Base-by-base conservation (phyloP, 495 filamentous ascomycete species). In the Oidiodendron maius region DNA sequence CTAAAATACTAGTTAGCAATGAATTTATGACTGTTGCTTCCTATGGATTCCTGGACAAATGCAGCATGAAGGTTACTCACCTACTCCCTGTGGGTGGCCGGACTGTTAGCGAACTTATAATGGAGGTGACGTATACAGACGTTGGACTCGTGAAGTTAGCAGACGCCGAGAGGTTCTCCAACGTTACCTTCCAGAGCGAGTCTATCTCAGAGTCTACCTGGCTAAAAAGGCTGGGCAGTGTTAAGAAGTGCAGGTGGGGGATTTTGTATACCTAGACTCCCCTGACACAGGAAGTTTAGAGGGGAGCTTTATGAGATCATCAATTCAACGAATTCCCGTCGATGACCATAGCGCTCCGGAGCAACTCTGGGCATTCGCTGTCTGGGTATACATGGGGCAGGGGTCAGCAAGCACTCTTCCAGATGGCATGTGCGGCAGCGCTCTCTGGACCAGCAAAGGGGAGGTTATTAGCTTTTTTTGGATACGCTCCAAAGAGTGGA, bases 11-110 rank as follows among this genome's bases (percentile, higher is more conserved):
- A 45, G 24, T 6, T 32, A 41, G 40, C 16, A 51, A 48, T 16
- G 28, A 44, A 28, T 51, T 47, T 32, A 51, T 51, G 48, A 51
- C 48, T 24, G 48, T 36, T 2, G 48, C 48, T 39, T 51, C 48
- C 34, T 41, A 51, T 20, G 40, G 48, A 26, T 51, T 51, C 28
- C 48, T 41, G 5, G 40, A 30, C 28, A 41, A 51, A 48, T 48
- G 48, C 32, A 41, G 40, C n/a, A 48, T 21, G 2, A 41, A 25
- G 25, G 48, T 51, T 16, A 41, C 26, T 20, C 48, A 51, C 24
- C 39, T 41, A 51, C 40, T 30, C 24, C 48, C 48, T 11, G 25
- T 15, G 17, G 42, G 36, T 20, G 48, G 48, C 48, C 48, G 38
- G 16, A 28, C 25, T 3, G 42, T 51, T 22, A 41, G 48, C 18